These are phyloP conservation scores for Apostasia ramifera DNA, from an alignment of 106 monocot species.

Conservation along the genomic window DNA sequence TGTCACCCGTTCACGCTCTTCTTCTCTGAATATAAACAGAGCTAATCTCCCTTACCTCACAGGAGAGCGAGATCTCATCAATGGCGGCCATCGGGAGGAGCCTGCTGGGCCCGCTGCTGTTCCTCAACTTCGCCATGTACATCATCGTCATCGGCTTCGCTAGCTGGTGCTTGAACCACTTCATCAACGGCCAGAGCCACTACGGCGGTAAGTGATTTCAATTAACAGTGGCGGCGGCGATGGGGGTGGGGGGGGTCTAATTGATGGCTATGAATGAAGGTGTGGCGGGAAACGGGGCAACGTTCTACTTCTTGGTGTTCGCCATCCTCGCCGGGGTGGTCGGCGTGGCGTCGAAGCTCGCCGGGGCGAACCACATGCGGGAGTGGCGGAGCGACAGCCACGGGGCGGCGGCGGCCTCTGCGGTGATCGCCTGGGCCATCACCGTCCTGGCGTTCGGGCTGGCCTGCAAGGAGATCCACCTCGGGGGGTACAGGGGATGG, in stretches of 20 bases:
- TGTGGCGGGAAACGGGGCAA: slow-evolving; percentile 65
- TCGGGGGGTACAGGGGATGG: slow-evolving; percentile 70
- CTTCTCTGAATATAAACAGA: too few relatives aligned
- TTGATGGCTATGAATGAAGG: slow-evolving; percentile 14
- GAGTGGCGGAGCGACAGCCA: slow-evolving; percentile 60
- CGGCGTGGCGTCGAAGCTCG: slow-evolving; percentile 70
- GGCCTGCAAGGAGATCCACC: slow-evolving; percentile 78
- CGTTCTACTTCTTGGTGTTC: slow-evolving; percentile 80
- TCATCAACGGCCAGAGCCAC: slow-evolving; percentile 48
- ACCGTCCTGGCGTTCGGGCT: slow-evolving; percentile 75
- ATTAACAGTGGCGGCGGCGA: not conserved
- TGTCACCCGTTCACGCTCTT: too few relatives aligned
- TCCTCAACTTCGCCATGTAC: slow-evolving; percentile 47
- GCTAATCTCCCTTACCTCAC: too few relatives aligned
- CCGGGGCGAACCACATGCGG: slow-evolving; percentile 60
- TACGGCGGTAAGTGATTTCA: slow-evolving; percentile 21
- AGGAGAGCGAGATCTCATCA: not conserved
- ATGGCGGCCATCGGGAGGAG: slow-evolving; percentile 18
- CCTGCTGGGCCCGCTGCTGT: slow-evolving; percentile 31
- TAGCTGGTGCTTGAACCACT: slow-evolving; percentile 55
- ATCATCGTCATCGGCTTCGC: slow-evolving; percentile 50
- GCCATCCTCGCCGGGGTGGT: slow-evolving; percentile 75
- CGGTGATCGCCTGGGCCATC: slow-evolving; percentile 58
- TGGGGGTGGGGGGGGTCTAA: not conserved
- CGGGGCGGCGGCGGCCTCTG: slow-evolving; percentile 37